Percentiles rank a stretch among this genome's conserved stretches.
phyloP scores from a whole-genome alignment of 768 basidiomycete species.

The Pseudohyphozyma bogoriensis region DNA sequence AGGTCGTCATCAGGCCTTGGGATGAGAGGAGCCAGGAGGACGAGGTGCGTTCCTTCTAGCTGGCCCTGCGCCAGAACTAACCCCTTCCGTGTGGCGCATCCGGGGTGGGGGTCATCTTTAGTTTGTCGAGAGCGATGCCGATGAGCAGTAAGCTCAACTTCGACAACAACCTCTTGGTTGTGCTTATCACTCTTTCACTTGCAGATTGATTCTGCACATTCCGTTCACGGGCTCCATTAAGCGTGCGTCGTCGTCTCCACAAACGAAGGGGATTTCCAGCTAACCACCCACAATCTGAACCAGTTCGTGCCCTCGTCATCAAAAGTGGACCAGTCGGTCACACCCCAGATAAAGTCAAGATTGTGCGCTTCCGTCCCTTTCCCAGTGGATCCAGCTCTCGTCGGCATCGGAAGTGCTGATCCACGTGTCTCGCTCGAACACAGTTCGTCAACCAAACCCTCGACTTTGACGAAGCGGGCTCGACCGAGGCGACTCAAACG shows the following conservation, averaged over 20 bases:
- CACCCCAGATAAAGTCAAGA: conserved; percentile 35
- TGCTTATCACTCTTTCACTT: background rate
- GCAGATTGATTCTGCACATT: conserved; percentile 34
- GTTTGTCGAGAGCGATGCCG: conserved; percentile 39
- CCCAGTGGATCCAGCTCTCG: background rate
- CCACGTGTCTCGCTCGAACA: background rate
- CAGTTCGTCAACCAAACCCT: conserved; percentile 31
- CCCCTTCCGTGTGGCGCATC: background rate
- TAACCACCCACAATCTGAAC: no score
- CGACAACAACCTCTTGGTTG: background rate
- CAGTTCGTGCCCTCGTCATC: conserved; percentile 40
- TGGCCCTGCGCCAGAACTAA: background rate
- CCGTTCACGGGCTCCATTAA: conserved; percentile 16
- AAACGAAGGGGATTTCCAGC: conserved; percentile 30
- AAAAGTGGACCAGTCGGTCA: conserved; percentile 38
- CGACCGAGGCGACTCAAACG: conserved; percentile 22
- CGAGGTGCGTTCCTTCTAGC: background rate
- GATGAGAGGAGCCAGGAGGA: conserved; percentile 36
- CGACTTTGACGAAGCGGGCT: conserved; percentile 32
- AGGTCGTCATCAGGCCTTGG: conserved; percentile 39
- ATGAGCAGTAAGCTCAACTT: conserved; percentile 33
- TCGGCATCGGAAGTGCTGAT: background rate
- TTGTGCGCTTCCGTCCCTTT: conserved; percentile 31
- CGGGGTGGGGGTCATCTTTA: conserved; percentile 4
- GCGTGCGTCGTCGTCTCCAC: background rate